Evolutionary conservation across 2,329 filamentous ascomycete genomes (phyloP), one percentile per base, ranked within the genome.

Genomic region (Trichoderma simmonsii): DNA sequence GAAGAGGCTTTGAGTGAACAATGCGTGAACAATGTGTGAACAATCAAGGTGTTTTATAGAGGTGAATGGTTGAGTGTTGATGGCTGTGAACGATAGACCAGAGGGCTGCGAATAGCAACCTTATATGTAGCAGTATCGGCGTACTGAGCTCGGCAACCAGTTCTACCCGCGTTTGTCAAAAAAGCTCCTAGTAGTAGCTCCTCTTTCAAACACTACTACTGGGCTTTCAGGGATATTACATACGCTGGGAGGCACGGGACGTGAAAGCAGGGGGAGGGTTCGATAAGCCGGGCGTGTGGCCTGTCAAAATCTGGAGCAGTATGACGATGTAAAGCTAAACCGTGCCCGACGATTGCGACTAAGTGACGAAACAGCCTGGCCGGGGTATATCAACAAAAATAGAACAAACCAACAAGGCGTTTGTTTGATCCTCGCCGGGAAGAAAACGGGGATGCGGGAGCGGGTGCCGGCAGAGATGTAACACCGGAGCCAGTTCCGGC

Each of bases 121-220:
- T 69, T 72, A 72, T 72, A 72, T 72, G 59, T 32, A 30, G 54
- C 18, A 15, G 56, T 51, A 48, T 39, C 21, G 34, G 30, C 57
- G 24, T 61, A 36, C 11, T 4, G 18, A 39, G 18, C n/a, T 24
- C 39, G 26, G 59, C 8, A 60, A 64, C 15, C 11, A 36, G 48
- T 72, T 18, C 39, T 24, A 43, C 6, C 39, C 39, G 65, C 12
- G 71, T 72, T 72, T 72, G 71, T 28, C 67, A 54, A 11, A 54
- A 32, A 15, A 67, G 48, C n/a, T 54, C 48, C 48, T 57, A 34
- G 28, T 8, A 34, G 30, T 59, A 32, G 48, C 30, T 21, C 7
- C 32, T 56, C 26, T n/a, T n/a, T 32, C 32, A 51, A 28, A 18
- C 70, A 62, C 11, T 30, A 48, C 28, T 39, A 15, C 21, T 60